phyloP scores from a whole-genome alignment of 208 protist species.

The Crithidia sp. region DNA sequence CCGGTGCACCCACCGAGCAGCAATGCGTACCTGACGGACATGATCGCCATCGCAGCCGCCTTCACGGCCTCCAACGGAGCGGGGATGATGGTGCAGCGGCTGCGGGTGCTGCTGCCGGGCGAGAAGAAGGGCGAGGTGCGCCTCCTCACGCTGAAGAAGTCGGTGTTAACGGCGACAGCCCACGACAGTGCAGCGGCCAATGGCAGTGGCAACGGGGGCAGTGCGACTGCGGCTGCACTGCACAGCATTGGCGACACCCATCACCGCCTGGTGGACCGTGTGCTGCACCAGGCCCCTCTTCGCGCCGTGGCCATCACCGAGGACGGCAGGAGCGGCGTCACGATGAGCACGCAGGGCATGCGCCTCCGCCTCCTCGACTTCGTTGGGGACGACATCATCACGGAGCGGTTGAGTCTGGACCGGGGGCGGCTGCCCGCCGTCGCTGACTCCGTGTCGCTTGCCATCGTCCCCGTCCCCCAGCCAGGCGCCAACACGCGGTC shows the following conservation, averaged over 20 bases:
- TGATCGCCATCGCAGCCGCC: conserved; percentile 41
- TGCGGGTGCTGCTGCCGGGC: conserved; percentile 55
- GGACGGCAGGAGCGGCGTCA: conserved; percentile 61
- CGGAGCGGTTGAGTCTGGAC: conserved; percentile 37
- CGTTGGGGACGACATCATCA: conserved; percentile 41
- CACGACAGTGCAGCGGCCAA: neutral
- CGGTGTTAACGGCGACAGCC: conserved; percentile 17
- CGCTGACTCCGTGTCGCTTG: conserved; percentile 38
- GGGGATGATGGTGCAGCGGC: conserved; percentile 29
- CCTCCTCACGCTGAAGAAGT: conserved; percentile 42
- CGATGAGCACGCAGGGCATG: conserved; percentile 65
- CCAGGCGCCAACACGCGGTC: neutral
- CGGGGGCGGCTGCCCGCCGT: conserved; percentile 41
- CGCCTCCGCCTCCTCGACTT: conserved; percentile 60
- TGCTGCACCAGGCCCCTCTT: conserved; percentile 45
- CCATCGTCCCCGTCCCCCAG: conserved; percentile 34
- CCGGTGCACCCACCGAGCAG: conserved; percentile 33
- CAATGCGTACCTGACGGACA: conserved; percentile 41
- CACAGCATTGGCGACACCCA: conserved; percentile 18
- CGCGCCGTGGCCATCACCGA: conserved; percentile 62
- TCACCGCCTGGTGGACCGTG: conserved; percentile 30
- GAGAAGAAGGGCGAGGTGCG: conserved; percentile 47
- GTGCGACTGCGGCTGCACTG: no score
- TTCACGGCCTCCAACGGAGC: conserved; percentile 32
- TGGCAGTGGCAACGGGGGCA: neutral